phyloP scores from a whole-genome alignment of 2,329 filamentous ascomycete species.

The Colletotrichum viniferum region DNA sequence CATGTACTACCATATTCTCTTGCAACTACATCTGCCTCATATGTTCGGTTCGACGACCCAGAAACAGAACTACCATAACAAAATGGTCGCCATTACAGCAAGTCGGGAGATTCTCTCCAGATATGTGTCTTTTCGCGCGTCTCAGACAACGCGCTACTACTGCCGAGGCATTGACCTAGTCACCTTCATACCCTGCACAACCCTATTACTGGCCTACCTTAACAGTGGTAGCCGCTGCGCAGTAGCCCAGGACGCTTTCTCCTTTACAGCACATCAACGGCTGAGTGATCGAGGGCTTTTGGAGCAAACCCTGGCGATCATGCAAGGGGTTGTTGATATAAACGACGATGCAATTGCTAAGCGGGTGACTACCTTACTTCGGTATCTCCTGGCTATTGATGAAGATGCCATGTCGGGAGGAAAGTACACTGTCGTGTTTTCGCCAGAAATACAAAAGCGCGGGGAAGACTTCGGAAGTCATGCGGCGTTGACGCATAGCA shows the following conservation, averaged over 20 bases:
- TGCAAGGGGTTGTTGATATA: slow-evolving; percentile 30
- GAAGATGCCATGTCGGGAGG: slow-evolving; percentile 25
- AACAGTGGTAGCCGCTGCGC: neutral
- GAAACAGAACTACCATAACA: slow-evolving; percentile 3
- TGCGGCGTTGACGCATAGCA: neutral
- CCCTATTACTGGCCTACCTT: slow-evolving; percentile 41
- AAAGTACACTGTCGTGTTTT: neutral
- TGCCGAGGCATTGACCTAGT: slow-evolving; percentile 37
- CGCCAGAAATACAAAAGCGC: neutral
- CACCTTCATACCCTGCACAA: slow-evolving; percentile 39
- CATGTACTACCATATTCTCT: slow-evolving; percentile 41
- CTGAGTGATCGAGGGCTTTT: slow-evolving; percentile 42
- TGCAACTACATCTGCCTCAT: slow-evolving; percentile 44
- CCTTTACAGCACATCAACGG: slow-evolving; percentile 41
- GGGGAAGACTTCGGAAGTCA: neutral
- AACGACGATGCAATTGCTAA: slow-evolving; percentile 34
- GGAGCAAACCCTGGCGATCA: slow-evolving; percentile 38
- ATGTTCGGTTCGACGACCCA: slow-evolving; percentile 28
- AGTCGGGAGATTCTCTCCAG: slow-evolving; percentile 41
- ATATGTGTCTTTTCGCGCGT: slow-evolving; percentile 35
- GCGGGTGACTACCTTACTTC: slow-evolving; percentile 33
- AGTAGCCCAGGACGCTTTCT: neutral
- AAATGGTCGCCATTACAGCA: slow-evolving; percentile 39
- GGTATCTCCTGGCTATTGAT: slow-evolving; percentile 35
- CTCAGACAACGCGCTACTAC: slow-evolving; percentile 25